Evolutionary conservation across 176 grass and related monocot species (phyloP), one percentile per base, ranked within the genome.

Genomic region (Pontederia crassipes): DNA sequence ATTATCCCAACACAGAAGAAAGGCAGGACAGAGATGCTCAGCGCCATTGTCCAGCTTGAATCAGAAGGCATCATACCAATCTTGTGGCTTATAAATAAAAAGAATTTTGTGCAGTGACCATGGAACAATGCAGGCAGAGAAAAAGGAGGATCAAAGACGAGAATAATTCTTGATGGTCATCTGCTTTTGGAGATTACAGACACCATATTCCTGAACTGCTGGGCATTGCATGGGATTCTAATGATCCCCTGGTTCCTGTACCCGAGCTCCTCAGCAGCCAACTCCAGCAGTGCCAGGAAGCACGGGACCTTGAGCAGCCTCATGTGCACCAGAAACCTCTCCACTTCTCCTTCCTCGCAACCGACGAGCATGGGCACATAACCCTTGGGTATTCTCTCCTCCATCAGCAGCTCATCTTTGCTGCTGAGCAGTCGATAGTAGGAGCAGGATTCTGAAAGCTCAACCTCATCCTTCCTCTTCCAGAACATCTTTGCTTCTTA

Each of bases 291-390:
- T 55, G 68, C 13, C 24, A 64, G n/a, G 17, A 85, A 59, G 66
- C 72, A 67, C 16, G 73, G 82, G 66, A 74, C 71, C 15, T 48
- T 64, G 52, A 85, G 48, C 45, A 80, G 56, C 57, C 76, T 73
- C 47, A 80, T 77, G 13, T 69, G 58, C 58, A 80, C 52, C 14
- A 80, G 73, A 52, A 80, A 77, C 53, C 73, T 77, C 82, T 79
- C 68, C 49, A 45, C 9, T 11, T 46, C 10, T 27, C 12, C 27
- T 13, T 64, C 70, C 55, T 67, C 72, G 13, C 60, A 68, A 13
- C 81, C 81, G 0, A 78, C 81, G 32, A 83, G 64, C 61, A 83
- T 69, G 12, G 81, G 81, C 46, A 83, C 81, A 16, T 78, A 83
- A 3, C 81, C 58, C 62, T 83, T 83, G 29, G 52, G 68, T 9